These are phyloP conservation scores for Penicillium atrosanguineum DNA, from an alignment of 495 filamentous ascomycete species.

Conservation along the genomic window DNA sequence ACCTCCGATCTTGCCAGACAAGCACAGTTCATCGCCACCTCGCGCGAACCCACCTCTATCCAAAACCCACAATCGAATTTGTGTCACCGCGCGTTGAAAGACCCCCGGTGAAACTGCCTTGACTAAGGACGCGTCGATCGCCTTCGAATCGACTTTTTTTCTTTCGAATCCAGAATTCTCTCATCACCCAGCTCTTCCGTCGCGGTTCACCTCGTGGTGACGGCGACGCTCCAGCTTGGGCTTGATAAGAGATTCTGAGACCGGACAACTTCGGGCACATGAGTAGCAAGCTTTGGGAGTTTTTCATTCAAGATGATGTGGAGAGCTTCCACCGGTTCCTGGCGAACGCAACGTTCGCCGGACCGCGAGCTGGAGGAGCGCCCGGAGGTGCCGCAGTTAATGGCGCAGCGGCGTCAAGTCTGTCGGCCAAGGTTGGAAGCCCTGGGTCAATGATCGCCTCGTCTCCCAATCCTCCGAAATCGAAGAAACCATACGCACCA, in stretches of 20 bases:
- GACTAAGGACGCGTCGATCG: constrained; percentile 13
- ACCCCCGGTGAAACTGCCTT: background rate
- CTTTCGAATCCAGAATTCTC: constrained; percentile 32
- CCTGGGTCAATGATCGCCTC: constrained; percentile 44
- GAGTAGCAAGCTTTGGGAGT: constrained; percentile 95
- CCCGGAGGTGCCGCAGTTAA: constrained; percentile 26
- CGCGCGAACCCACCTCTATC: constrained; percentile 10
- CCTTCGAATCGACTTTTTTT: constrained; percentile 10
- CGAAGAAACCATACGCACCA: constrained; percentile 32
- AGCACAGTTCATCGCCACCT: constrained; percentile 15
- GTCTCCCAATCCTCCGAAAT: constrained; percentile 46
- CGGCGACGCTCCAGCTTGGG: constrained; percentile 76
- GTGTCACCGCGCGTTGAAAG: constrained; percentile 9
- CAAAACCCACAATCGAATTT: constrained; percentile 20
- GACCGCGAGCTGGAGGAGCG: constrained; percentile 31
- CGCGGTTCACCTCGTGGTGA: constrained; percentile 77
- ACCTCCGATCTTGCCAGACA: background rate
- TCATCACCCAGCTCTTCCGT: constrained; percentile 61
- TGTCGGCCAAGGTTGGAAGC: constrained; percentile 44
- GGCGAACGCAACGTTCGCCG: constrained; percentile 54
- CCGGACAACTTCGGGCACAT: constrained; percentile 62
- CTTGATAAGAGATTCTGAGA: constrained; percentile 57
- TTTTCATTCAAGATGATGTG: constrained; percentile 93
- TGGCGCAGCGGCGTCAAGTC: constrained; percentile 12
- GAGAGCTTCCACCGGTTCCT: constrained; percentile 83